Evolutionary conservation across 805 yeast species (phyloP).

Genomic region (Candida maris): DNA sequence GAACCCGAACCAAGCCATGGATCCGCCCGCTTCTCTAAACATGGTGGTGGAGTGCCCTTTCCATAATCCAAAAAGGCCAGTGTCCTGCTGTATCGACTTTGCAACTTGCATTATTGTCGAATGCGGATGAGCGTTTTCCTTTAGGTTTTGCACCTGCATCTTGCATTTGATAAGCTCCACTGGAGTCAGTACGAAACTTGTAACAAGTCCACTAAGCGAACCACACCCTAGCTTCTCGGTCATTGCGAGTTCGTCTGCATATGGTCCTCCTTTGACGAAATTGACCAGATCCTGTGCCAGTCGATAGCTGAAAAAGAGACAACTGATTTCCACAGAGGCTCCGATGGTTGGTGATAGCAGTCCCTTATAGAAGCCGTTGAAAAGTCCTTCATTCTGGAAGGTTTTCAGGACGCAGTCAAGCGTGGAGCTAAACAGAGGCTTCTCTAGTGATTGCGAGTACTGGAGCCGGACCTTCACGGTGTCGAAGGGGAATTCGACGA

Average conservation of each 20-base stretch:
- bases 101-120: constrained; percentile 37
- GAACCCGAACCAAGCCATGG: constrained; percentile 92
- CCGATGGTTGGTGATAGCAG: constrained; percentile 80
- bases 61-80: constrained; percentile 77
- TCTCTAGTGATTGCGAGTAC: constrained; percentile 56
- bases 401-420: constrained; percentile 63
- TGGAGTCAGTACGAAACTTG: constrained; percentile 84
- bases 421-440: constrained; percentile 54
- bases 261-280: constrained; percentile 18
- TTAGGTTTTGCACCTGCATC: constrained; percentile 63
- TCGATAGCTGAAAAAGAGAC: constrained; percentile 66
- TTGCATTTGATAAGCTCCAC: constrained; percentile 89
- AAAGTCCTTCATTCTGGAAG: constrained; percentile 62
- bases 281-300: constrained; percentile 39
- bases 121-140: constrained; percentile 16
- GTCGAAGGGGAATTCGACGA: constrained; percentile 89
- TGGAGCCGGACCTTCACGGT: constrained; percentile 86
- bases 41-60: constrained; percentile 81
- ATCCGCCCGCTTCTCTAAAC: constrained; percentile 81
- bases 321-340: constrained; percentile 86
- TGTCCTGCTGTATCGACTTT: constrained; percentile 36
- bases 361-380: constrained; percentile 73
- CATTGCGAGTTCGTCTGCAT: constrained; percentile 20
- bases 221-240: constrained; percentile 56
- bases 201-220: constrained; percentile 75